Conservation (phyloP, 257 asterid species). For the Solanum bulbocastanum region DNA sequence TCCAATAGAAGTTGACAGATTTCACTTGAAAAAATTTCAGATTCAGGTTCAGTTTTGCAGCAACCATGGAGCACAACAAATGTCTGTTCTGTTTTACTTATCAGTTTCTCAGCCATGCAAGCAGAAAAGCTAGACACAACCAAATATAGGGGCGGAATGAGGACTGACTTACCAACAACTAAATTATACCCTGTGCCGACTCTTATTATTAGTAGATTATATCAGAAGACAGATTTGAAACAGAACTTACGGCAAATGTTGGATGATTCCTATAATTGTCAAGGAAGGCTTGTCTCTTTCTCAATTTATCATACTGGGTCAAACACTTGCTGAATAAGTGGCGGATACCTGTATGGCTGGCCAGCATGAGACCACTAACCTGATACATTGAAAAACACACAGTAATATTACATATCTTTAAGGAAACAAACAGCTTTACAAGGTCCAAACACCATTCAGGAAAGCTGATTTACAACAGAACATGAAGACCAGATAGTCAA, state of each 20-base stretch:
- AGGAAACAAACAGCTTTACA: neutral
- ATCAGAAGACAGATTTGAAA: neutral
- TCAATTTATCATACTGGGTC: constrained; percentile 94
- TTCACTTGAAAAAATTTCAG: neutral
- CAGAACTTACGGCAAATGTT: constrained; percentile 84
- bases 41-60: neutral
- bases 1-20: neutral
- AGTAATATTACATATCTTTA: neutral
- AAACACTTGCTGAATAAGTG: constrained; percentile 91
- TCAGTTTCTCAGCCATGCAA: neutral
- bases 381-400: constrained; percentile 14
- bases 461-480: neutral
- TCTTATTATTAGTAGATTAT: neutral
- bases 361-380: constrained; percentile 99
- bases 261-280: constrained; percentile 91
- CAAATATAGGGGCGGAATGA: neutral
- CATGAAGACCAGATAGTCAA: neutral
- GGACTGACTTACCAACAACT: neutral
- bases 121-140: neutral
- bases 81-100: neutral
- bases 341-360: constrained; percentile 99
- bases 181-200: neutral
- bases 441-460: neutral
- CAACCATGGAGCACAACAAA: neutral
- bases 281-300: constrained; percentile 99